Evolutionary conservation across 805 yeast genomes (phyloP).

Genomic region (Hanseniaspora singularis): DNA sequence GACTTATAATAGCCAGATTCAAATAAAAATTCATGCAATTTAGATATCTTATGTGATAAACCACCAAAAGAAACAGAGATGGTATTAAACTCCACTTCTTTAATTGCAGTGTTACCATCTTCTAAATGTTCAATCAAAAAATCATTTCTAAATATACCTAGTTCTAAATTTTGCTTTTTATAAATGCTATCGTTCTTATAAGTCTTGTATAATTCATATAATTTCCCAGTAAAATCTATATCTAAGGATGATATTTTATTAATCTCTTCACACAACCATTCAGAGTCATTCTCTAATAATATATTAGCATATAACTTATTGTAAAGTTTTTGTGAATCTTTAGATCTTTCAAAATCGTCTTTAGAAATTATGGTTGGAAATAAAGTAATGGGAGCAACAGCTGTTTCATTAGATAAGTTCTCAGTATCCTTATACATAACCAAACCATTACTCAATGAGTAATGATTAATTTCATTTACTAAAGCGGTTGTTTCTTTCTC

Average conservation of each 20-base stretch:
- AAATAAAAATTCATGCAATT: constrained; percentile 59
- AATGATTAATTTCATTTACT: constrained; percentile 42
- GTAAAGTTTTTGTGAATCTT: constrained; percentile 51
- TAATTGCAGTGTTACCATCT: constrained; percentile 38
- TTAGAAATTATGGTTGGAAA: constrained; percentile 84
- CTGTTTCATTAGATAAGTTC: constrained; percentile 36
- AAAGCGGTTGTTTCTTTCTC: constrained; percentile 29
- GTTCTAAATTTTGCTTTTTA: constrained; percentile 47
- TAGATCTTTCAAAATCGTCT: constrained; percentile 52
- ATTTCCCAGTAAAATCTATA: constrained; percentile 66
- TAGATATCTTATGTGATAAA: constrained; percentile 65
- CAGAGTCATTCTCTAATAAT: constrained; percentile 37
- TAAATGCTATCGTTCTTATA: constrained; percentile 38
- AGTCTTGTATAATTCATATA: constrained; percentile 47
- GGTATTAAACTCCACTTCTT: constrained; percentile 94
- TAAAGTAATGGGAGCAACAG: constrained; percentile 75
- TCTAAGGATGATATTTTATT: constrained; percentile 47
- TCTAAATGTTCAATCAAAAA: constrained; percentile 52
- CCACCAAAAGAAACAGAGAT: constrained; percentile 94
- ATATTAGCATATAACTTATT: constrained; percentile 65
- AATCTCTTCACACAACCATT: constrained; percentile 53
- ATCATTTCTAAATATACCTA: constrained; percentile 85
- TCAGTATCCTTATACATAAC: constrained; percentile 52
- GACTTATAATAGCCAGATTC: constrained; percentile 41
- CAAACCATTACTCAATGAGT: constrained; percentile 70